phyloP scores from a whole-genome alignment of 2,329 filamentous ascomycete species.

The Leptosphaerulina australis region DNA sequence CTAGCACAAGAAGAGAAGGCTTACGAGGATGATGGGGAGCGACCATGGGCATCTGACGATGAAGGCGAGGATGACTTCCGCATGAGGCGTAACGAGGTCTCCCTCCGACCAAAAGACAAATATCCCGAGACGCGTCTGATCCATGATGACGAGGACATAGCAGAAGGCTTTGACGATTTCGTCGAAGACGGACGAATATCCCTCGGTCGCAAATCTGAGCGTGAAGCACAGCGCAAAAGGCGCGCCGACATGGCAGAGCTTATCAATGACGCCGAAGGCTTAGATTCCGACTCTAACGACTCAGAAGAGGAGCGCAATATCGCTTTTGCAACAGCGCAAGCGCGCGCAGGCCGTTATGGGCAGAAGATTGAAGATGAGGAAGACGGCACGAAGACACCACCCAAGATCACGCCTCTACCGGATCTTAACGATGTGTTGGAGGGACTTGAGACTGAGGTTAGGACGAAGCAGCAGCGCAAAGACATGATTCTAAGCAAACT shows the following conservation, averaged over 20 bases:
- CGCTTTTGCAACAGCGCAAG: constrained; percentile 87
- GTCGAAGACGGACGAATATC: constrained; percentile 83
- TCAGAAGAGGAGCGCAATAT: constrained; percentile 68
- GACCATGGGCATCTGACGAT: constrained; percentile 50
- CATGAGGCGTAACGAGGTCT: constrained; percentile 50
- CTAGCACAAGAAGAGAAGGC: constrained; percentile 73
- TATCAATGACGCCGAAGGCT: constrained; percentile 79
- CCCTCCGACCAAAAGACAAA: constrained; percentile 64
- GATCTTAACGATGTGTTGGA: constrained; percentile 71
- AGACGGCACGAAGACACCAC: constrained; percentile 64
- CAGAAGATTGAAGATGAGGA: constrained; percentile 53
- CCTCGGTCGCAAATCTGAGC: constrained; percentile 78
- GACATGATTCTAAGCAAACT: constrained; percentile 66
- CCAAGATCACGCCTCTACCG: constrained; percentile 79
- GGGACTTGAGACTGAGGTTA: constrained; percentile 66
- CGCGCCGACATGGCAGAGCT: constrained; percentile 81
- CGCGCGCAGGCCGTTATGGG: constrained; percentile 82
- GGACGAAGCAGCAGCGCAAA: constrained; percentile 65
- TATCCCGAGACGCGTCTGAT: constrained; percentile 73
- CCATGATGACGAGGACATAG: constrained; percentile 87
- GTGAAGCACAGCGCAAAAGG: constrained; percentile 68
- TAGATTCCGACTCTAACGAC: constrained; percentile 72
- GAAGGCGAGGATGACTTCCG: constrained; percentile 49
- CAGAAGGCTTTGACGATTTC: constrained; percentile 91
- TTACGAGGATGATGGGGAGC: constrained; percentile 58